Base-by-base conservation (phyloP, 208 protist species). In the Acanthamoeba divionensis region DNA sequence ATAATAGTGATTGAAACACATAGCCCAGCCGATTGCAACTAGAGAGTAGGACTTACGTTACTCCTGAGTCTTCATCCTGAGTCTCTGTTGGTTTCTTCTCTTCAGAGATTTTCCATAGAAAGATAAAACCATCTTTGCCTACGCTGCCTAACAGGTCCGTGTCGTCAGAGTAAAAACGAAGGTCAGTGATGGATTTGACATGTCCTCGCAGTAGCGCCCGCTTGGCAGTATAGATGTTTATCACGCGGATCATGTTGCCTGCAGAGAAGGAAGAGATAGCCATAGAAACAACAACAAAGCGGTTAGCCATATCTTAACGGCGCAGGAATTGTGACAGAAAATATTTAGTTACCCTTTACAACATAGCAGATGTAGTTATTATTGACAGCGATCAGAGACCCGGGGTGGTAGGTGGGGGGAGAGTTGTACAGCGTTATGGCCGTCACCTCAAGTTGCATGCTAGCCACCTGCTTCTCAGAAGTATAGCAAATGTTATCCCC, bases 291-390 rank as follows among this genome's bases (percentile, higher is more conserved):
- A n/a, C 21, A 79, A 47, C 21, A 71, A 71, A 12, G 18, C 63
- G n/a, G 63, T 36, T 18, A 18, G 24, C n/a, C 13, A 71, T 36
- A 12, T 29, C n/a, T n/a, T n/a, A n/a, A n/a, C n/a, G n/a, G n/a
- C n/a, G 18, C 63, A 71, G 36, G 24, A 29, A 12, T 18, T 36
- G 15, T 41, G n/a, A 71, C 12, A 71, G 24, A 13, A 71, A 13
- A 24, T 21, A 24, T 29, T 7, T n/a, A 50, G 21, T 33, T 65
- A 86, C 77, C 77, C 54, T 86, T 86, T 33, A 86, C 54, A 21
- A 65, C 77, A 36, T 86, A 86, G 77, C 77, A 86, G 48, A 86
- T 86, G 33, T 86, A 86, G 77, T 86, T 65, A n/a, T 86, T 31
- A 36, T 60, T 86, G 45, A 86, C 77, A 44, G 77, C 77, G 36